Evolutionary conservation across 2,329 filamentous ascomycete species (phyloP), one percentile per base, ranked within the genome.

Genomic region (Apiospora malaysiana): DNA sequence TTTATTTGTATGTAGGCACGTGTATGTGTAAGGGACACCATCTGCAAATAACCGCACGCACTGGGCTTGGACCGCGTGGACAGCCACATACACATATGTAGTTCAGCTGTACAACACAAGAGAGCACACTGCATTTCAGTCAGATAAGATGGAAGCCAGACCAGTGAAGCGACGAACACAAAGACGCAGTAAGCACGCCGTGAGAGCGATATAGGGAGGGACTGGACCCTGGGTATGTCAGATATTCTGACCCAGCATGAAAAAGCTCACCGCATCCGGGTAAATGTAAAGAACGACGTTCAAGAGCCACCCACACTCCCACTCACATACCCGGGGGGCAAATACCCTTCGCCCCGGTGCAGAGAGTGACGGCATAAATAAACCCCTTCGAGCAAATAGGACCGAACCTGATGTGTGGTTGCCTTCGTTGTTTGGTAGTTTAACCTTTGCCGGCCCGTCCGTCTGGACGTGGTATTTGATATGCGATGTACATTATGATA

Each of bases 261-360:
- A 23, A 23, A 23, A 23, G 21, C 56, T 63, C 56, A 63, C 56
- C 32, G 32, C 32, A 63, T 40, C 56, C 56, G 56, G 56, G 27
- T 40, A 63, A 63, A 63, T 63, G 56, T 32, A 63, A 40, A 63
- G 56, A 63, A 63, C 56, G 27, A 59, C n/a, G 16, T 18, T 23
- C 4, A 49, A 27, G 32, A 14, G 21, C 18, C 32, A 40, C 56
- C n/a, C 21, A 40, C 27, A 63, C 56, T 8, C 27, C 1, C 27
- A 12, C 32, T 7, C 49, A 27, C 49, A 56, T 16, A 32, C 49
- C 16, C 16, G 14, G 25, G 25, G 25, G 16, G 14, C 25, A 56
- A 32, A 27, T 32, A 14, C 51, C 27, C 27, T 40, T 18, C 18
- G 32, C 8, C 56, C 32, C 49, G 49, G 49, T 23, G 51, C 16